These are phyloP conservation scores for Polygonum maritimum DNA, from an alignment of 148 eudicot species.

Conservation along the genomic window DNA sequence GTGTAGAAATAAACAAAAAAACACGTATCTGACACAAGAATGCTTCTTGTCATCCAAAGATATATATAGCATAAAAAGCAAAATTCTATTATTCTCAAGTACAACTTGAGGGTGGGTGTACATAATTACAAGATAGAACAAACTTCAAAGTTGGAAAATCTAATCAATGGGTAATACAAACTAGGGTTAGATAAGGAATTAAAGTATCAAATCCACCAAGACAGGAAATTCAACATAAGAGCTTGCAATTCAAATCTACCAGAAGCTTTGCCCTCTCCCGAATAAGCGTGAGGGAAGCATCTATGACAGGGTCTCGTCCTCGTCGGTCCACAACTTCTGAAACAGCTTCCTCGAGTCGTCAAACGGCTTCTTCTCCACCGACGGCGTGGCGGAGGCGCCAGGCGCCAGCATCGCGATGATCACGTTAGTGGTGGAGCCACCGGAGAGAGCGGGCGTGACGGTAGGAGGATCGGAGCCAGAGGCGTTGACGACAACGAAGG, in stretches of 20 bases:
- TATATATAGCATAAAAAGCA: not conserved
- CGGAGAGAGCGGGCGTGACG: not conserved
- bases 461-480: not conserved
- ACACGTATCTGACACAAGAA: not conserved
- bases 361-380: conserved; percentile 34
- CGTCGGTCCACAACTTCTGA: conserved; percentile 85
- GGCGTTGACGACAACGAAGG: conserved; percentile 7
- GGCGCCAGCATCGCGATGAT: conserved; percentile 5
- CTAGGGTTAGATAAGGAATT: not conserved
- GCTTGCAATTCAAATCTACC: conserved; percentile 25
- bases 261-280: conserved; percentile 93
- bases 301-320: conserved; percentile 88
- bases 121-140: not conserved
- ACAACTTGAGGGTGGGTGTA: too few relatives aligned
- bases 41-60: not conserved
- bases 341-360: conserved; percentile 71
- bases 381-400: not conserved
- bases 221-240: not conserved
- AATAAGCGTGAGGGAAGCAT: conserved; percentile 92
- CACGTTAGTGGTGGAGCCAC: not conserved
- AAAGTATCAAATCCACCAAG: not conserved
- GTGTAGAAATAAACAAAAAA: not conserved
- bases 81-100: not conserved
- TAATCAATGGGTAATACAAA: not conserved
- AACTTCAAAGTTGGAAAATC: not conserved